These are phyloP conservation scores for Beauveria australis DNA, from an alignment of 2,329 filamentous ascomycete genomes.

Conservation along the genomic window DNA sequence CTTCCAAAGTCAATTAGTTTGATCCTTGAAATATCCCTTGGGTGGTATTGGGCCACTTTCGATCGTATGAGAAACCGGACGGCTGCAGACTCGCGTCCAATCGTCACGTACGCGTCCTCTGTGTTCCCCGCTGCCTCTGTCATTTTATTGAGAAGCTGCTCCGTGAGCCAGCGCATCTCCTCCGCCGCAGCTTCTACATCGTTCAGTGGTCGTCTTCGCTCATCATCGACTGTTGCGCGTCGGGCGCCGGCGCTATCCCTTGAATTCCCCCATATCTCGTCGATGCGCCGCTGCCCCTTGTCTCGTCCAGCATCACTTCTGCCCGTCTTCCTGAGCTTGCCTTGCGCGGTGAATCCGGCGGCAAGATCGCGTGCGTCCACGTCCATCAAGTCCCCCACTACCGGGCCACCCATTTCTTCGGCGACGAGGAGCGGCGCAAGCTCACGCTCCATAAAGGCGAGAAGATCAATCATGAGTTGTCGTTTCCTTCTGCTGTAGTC, in stretches of 20 bases:
- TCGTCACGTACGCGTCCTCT: slow-evolving; percentile 48
- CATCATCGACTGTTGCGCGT: background rate
- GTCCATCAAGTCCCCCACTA: slow-evolving; percentile 67
- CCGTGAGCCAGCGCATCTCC: slow-evolving; percentile 53
- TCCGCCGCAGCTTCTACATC: slow-evolving; percentile 42
- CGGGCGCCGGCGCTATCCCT: slow-evolving; percentile 14
- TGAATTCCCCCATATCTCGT: slow-evolving; percentile 51
- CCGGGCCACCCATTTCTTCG: slow-evolving; percentile 74
- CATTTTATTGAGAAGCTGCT: slow-evolving; percentile 52
- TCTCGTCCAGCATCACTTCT: slow-evolving; percentile 30
- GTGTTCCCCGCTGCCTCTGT: slow-evolving; percentile 46
- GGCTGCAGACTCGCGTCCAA: slow-evolving; percentile 53
- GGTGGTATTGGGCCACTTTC: slow-evolving; percentile 59
- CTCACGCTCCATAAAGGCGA: slow-evolving; percentile 61
- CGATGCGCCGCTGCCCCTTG: slow-evolving; percentile 51
- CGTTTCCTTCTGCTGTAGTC: slow-evolving; percentile 53
- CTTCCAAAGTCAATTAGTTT: slow-evolving; percentile 56
- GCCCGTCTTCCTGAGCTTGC: slow-evolving; percentile 41
- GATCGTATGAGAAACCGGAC: slow-evolving; percentile 56
- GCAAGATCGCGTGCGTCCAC: slow-evolving; percentile 51
- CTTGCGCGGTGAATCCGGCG: slow-evolving; percentile 52
- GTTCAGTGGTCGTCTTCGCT: slow-evolving; percentile 26
- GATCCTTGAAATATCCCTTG: slow-evolving; percentile 51
- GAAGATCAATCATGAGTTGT: slow-evolving; percentile 54
- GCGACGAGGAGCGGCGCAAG: slow-evolving; percentile 71